Evolutionary conservation across 2,329 filamentous ascomycete species (phyloP).

Genomic region (Hymenoscyphus fructigenus): DNA sequence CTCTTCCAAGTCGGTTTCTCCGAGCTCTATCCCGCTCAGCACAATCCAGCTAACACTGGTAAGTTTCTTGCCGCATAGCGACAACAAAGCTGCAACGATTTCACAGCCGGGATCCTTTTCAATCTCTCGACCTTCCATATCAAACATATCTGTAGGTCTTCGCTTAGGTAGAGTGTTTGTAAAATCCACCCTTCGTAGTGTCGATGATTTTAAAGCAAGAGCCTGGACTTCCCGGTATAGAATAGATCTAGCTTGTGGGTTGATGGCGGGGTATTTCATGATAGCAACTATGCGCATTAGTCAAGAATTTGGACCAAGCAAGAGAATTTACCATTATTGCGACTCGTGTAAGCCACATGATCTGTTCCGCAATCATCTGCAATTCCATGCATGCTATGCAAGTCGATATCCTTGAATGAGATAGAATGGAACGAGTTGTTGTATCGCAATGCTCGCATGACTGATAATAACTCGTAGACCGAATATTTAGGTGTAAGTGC

Average conservation of each 20-base stretch:
- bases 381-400: conserved; percentile 64
- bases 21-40: conserved; percentile 67
- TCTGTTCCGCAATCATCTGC: conserved; percentile 61
- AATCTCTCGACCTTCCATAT: conserved; percentile 47
- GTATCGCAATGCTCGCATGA: conserved; percentile 68
- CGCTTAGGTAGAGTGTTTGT: conserved; percentile 58
- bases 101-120: conserved; percentile 63
- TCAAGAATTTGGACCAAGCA: conserved; percentile 48
- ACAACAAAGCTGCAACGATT: conserved; percentile 67
- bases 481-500: conserved; percentile 54
- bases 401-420: conserved; percentile 62
- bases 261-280: conserved; percentile 30
- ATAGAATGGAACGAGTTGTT: conserved; percentile 68
- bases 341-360: conserved; percentile 59
- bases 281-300: conserved; percentile 33
- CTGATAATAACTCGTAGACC: conserved; percentile 62
- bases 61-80: conserved; percentile 63
- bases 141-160: conserved; percentile 44
- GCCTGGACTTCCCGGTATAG: conserved; percentile 69
- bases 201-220: conserved; percentile 63
- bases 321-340: conserved; percentile 56
- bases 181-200: conserved; percentile 64
- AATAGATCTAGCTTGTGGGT: conserved; percentile 45
- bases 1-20: conserved; percentile 67
- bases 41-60: conserved; percentile 72